These are phyloP conservation scores for Brassica nigra DNA, from an alignment of 345 rosid genomes.

Conservation along the genomic window DNA sequence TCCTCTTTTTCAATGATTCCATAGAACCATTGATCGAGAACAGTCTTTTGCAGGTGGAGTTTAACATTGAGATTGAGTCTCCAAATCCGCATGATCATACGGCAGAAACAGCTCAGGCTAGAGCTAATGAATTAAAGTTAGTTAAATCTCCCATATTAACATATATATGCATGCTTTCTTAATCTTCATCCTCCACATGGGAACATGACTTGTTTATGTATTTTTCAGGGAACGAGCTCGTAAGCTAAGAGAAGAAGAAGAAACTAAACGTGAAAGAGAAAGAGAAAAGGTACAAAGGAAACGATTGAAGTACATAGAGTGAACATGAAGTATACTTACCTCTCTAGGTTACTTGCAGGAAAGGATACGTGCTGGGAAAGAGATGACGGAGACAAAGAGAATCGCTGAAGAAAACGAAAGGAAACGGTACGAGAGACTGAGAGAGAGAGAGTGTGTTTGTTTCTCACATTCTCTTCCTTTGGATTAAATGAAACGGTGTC, in stretches of 20 bases:
- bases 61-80: constrained; percentile 68
- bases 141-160: constrained; percentile 36
- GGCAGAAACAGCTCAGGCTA: constrained; percentile 51
- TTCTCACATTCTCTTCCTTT: constrained; percentile 17
- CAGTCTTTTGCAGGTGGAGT: constrained; percentile 50
- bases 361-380: constrained; percentile 74
- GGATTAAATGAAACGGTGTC: neutral
- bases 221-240: constrained; percentile 53
- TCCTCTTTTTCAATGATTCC: neutral
- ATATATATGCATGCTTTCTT: neutral
- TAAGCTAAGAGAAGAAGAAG: constrained; percentile 54
- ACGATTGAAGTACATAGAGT: neutral
- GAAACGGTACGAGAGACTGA: constrained; percentile 54
- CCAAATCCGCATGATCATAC: constrained; percentile 43
- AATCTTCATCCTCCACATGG: neutral
- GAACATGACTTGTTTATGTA: constrained; percentile 8
- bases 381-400: constrained; percentile 54
- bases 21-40: neutral
- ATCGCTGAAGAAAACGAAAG: constrained; percentile 72
- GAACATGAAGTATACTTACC: neutral
- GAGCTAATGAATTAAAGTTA: constrained; percentile 62
- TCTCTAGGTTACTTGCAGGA: constrained; percentile 47
- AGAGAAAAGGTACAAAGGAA: constrained; percentile 61
- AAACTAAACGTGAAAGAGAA: constrained; percentile 51
- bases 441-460: neutral